Evolutionary conservation across 169 alveolate genomes (phyloP).

Genomic region (Plasmodium adleri): DNA sequence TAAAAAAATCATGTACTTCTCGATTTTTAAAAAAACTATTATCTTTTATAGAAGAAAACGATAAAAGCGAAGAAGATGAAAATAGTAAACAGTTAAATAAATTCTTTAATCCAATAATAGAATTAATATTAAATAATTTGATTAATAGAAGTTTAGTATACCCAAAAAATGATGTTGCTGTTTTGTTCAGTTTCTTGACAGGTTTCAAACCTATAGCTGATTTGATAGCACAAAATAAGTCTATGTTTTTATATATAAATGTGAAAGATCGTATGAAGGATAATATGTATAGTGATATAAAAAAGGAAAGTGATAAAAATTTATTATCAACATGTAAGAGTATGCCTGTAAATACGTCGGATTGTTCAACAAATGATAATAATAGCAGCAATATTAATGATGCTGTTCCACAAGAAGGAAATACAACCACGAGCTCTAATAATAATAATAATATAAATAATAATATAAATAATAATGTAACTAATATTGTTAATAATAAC

Average conservation of each 20-base stretch:
- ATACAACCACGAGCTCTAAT: not conserved
- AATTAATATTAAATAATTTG: constrained; percentile 44
- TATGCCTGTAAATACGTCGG: not conserved
- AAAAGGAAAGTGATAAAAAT: too few species aligned
- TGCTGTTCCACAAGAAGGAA: too few species aligned
- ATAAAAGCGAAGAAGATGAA: constrained; percentile 54
- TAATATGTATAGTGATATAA: not conserved
- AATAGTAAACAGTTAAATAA: constrained; percentile 30
- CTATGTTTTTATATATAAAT: constrained; percentile 42
- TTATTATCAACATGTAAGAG: too few species aligned
- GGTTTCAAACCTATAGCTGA: constrained; percentile 69
- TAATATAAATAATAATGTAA: not conserved
- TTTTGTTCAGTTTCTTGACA: constrained; percentile 38
- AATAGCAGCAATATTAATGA: not conserved
- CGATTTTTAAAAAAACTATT: constrained; percentile 41
- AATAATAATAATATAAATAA: not conserved
- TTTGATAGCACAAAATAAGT: constrained; percentile 18
- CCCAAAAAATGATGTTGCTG: constrained; percentile 73
- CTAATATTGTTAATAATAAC: not conserved
- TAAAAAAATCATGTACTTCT: constrained; percentile 64
- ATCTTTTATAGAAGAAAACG: constrained; percentile 51
- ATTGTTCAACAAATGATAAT: not conserved
- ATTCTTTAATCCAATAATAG: constrained; percentile 48
- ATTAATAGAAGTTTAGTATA: constrained; percentile 38
- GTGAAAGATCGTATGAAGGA: constrained; percentile 40